Evolutionary conservation across 257 asterid species (phyloP).

Genomic region (Solanum medicagineum): DNA sequence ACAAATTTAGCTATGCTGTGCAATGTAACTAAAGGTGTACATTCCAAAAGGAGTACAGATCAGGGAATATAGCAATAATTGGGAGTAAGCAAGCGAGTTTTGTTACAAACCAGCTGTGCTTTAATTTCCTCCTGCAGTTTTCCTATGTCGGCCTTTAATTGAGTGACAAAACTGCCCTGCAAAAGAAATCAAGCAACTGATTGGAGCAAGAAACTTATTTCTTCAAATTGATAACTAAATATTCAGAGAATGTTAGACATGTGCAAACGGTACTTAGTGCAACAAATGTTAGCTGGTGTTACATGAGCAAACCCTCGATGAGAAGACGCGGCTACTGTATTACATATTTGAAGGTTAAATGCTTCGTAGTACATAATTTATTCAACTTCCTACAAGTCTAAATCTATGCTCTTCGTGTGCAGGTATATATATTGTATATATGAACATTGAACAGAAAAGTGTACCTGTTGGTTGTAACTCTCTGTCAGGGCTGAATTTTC

Average conservation of each 20-base stretch:
- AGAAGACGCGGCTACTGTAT: neutral
- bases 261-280: neutral
- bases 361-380: neutral
- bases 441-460: neutral
- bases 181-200: constrained; percentile 1
- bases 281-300: neutral
- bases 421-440: neutral
- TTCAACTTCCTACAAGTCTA: neutral
- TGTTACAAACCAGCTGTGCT: constrained; percentile 57
- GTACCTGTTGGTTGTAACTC: constrained; percentile 84
- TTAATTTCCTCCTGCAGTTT: constrained; percentile 68
- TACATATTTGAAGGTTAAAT: neutral
- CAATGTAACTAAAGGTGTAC: neutral
- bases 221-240: neutral
- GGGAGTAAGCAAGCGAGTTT: neutral
- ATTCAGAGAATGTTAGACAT: neutral
- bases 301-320: neutral
- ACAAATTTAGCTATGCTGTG: neutral
- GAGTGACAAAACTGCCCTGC: constrained; percentile 77
- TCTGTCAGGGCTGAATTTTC: constrained; percentile 93
- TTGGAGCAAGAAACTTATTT: neutral
- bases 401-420: neutral
- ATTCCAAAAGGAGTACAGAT: neutral
- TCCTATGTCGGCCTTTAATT: constrained; percentile 69
- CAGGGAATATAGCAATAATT: neutral